Evolutionary conservation across 257 asterid species (phyloP).

Genomic region (Salvia hispanica): DNA sequence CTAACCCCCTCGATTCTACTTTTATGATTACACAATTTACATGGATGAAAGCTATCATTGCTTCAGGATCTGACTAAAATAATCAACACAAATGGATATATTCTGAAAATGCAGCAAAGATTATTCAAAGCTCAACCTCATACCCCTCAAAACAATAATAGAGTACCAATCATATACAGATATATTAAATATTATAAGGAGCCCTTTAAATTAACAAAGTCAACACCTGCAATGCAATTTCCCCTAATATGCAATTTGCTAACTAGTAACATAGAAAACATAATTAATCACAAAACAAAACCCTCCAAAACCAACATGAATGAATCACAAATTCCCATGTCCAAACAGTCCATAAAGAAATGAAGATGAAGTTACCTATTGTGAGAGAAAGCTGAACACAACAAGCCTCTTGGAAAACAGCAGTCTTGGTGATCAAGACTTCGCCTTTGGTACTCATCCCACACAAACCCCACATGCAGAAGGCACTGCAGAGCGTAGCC

Average conservation of each 20-base stretch:
- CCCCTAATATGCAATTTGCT: slow-evolving; percentile 28
- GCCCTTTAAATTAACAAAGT: slow-evolving; percentile 28
- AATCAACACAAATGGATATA: background rate
- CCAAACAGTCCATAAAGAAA: slow-evolving; percentile 4
- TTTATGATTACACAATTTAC: slow-evolving; percentile 16
- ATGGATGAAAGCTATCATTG: slow-evolving; percentile 15
- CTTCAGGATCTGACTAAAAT: slow-evolving; percentile 18
- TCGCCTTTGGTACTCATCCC: slow-evolving; percentile 57
- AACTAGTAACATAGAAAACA: slow-evolving; percentile 25
- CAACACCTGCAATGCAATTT: slow-evolving; percentile 31
- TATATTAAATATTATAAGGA: slow-evolving; percentile 23
- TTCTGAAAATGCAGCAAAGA: slow-evolving; percentile 20
- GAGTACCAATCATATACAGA: background rate
- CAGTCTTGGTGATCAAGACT: slow-evolving; percentile 37
- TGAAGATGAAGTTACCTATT: slow-evolving; percentile 42
- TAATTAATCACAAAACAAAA: slow-evolving; percentile 25
- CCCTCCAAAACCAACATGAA: background rate
- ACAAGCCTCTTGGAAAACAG: slow-evolving; percentile 36
- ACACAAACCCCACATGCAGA: slow-evolving; percentile 72
- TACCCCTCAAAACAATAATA: slow-evolving; percentile 14
- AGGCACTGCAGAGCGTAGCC: slow-evolving; percentile 87
- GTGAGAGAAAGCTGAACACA: slow-evolving; percentile 49
- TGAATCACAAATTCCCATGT: background rate
- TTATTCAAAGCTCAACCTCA: slow-evolving; percentile 25
- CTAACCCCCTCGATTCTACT: slow-evolving; percentile 20